Conservation (phyloP, 164 flowering plant species). For the Dillenia suffruticosa region DNA sequence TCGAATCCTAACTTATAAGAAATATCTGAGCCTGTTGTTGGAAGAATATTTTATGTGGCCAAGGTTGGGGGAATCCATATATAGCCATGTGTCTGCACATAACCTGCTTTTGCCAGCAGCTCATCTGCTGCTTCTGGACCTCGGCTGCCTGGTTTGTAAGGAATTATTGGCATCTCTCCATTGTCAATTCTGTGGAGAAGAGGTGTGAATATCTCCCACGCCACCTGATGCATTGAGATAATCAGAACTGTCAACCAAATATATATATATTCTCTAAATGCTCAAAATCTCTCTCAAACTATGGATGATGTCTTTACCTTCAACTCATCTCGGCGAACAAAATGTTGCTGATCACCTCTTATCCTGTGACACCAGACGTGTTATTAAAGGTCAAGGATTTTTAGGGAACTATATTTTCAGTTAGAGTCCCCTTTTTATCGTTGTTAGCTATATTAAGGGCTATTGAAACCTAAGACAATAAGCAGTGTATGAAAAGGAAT, state of each 20-base stretch:
- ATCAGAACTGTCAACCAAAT: not conserved
- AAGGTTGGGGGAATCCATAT: constrained; percentile 45
- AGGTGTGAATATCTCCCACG: constrained; percentile 97
- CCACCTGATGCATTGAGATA: constrained; percentile 47
- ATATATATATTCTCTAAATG: too few relatives aligned
- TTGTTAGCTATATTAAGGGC: not conserved
- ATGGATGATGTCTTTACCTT: constrained; percentile 42
- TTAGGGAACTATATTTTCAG: too few relatives aligned
- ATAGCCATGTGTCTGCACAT: constrained; percentile 92
- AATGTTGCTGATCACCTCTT: constrained; percentile 96
- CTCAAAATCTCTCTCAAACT: too few relatives aligned
- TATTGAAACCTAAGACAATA: not conserved
- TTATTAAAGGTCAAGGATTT: too few relatives aligned
- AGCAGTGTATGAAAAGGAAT: too few relatives aligned
- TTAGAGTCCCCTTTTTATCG: too few relatives aligned
- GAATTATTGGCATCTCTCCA: constrained; percentile 59
- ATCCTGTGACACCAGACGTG: constrained; percentile 47
- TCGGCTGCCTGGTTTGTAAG: constrained; percentile 83
- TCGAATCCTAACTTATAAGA: too few relatives aligned
- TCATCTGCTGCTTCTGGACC: constrained; percentile 89
- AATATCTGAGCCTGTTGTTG: too few relatives aligned
- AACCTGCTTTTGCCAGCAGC: constrained; percentile 70
- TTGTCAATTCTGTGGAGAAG: constrained; percentile 80
- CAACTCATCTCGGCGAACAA: constrained; percentile 93
- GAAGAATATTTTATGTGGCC: too few relatives aligned